These are phyloP conservation scores for Chrysosphaeria jannelii DNA, from an alignment of 2,329 filamentous ascomycete species.

Conservation along the genomic window DNA sequence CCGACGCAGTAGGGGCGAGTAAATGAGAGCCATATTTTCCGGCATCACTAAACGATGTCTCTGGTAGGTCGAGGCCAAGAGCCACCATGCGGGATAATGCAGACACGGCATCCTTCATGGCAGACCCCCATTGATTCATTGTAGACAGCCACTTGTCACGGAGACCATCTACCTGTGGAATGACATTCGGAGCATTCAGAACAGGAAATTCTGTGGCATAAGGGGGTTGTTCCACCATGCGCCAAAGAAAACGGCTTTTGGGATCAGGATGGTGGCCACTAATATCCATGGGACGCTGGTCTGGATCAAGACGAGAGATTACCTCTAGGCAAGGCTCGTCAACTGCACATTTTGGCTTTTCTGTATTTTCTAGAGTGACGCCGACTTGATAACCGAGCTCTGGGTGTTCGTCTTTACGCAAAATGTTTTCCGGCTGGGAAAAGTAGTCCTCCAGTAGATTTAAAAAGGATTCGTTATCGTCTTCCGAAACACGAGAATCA, in stretches of 20 bases:
- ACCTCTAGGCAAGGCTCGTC: constrained; percentile 27
- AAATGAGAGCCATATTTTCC: constrained; percentile 22
- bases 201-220: constrained; percentile 23
- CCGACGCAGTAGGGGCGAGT: constrained; percentile 27
- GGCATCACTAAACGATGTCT: constrained; percentile 21
- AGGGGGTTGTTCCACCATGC: constrained; percentile 22
- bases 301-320: constrained; percentile 20
- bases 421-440: constrained; percentile 16
- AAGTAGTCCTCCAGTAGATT: constrained; percentile 36
- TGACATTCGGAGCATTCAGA: constrained; percentile 23
- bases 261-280: constrained; percentile 24
- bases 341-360: constrained; percentile 31
- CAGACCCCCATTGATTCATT: constrained; percentile 25
- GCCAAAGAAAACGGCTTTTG: constrained; percentile 33
- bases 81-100: constrained; percentile 28
- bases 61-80: constrained; percentile 21
- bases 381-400: constrained; percentile 28
- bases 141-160: constrained; percentile 18
- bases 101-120: constrained; percentile 28
- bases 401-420: constrained; percentile 22
- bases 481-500: constrained; percentile 24
- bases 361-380: constrained; percentile 30
- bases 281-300: constrained; percentile 26
- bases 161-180: constrained; percentile 14
- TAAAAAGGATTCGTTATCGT: constrained; percentile 24